Evolutionary conservation across 805 yeast genomes (phyloP), one percentile per base, ranked within the genome.

Genomic region (Spathaspora hagerdaliae): DNA sequence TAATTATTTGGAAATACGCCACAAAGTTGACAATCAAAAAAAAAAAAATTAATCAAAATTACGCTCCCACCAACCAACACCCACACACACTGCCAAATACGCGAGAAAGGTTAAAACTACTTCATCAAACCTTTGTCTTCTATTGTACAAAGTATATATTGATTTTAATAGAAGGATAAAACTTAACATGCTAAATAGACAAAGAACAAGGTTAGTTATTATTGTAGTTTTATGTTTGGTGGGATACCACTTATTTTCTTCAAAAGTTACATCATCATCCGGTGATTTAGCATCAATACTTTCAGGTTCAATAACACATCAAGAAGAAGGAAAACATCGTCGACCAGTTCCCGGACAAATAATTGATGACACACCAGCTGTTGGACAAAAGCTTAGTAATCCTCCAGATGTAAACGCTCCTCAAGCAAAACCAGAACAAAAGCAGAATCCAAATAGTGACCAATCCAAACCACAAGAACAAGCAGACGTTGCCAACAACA

Each of bases 221-320:
- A 35, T 43, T 2, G 8, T 38, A 10, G 14, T 36, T 15, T 12
- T 43, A 36, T 42, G 44, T 42, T 6, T 42, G 27, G 35, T 27
- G n/a, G 37, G 41, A 24, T 35, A 14, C 13, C 37, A 35, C 10
- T 24, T 35, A 14, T 14, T 10, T 10, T 2, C 32, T 29, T 29
- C 24, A 2, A 19, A 19, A 19, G 5, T 3, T 19, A 19, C 24
- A 3, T 19, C 24, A 19, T 19, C 24, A 5, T 19, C 5, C 4
- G 24, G 15, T 36, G 15, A 15, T 15, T 12, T 36, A 10, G 6
- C 38, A 5, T 14, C 38, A 9, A 36, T 36, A 19, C 38, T 36
- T 19, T 6, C 15, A 13, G 11, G 15, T 9, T 36, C 38, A 9
- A 10, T 15, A 36, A 36, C 15, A 19, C n/a, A n/a, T 19, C 4